Percentiles rank a stretch among this genome's conserved stretches.
Conservation (phyloP, 2,329 filamentous ascomycete species). For the Arachnomyces sp. region DNA sequence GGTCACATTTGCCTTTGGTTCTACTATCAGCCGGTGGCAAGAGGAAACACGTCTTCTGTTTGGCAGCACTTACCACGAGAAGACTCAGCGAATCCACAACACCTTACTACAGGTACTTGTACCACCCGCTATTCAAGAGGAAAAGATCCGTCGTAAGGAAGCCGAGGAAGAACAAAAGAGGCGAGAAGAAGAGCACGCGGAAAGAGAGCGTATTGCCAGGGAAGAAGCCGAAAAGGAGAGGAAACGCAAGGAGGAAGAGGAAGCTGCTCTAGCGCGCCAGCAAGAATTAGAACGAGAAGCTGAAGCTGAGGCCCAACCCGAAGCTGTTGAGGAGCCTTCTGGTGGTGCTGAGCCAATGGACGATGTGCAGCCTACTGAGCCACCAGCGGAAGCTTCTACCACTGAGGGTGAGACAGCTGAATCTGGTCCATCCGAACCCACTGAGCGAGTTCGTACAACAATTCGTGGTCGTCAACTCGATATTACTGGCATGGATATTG, state of each 20-base stretch:
- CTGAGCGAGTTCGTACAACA: constrained; percentile 64
- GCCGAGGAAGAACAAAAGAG: constrained; percentile 49
- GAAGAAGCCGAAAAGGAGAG: constrained; percentile 69
- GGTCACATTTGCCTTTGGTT: constrained; percentile 63
- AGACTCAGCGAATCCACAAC: constrained; percentile 59
- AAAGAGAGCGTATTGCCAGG: constrained; percentile 55
- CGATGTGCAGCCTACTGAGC: constrained; percentile 57
- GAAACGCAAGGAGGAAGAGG: constrained; percentile 59
- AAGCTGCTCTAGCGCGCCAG: constrained; percentile 49
- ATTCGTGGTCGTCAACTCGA: constrained; percentile 84
- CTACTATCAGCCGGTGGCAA: constrained; percentile 72
- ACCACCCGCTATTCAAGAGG: constrained; percentile 74
- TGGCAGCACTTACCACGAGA: constrained; percentile 60
- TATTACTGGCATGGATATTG: constrained; percentile 89
- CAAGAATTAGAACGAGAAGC: constrained; percentile 54
- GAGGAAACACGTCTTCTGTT: constrained; percentile 87
- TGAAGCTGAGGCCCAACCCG: constrained; percentile 35
- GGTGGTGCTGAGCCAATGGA: constrained; percentile 60
- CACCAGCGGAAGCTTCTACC: constrained; percentile 22
- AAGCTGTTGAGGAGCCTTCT: constrained; percentile 23
- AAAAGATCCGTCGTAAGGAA: constrained; percentile 61
- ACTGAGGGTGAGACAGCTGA: constrained; percentile 32
- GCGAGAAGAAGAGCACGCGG: constrained; percentile 56
- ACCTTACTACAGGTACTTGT: constrained; percentile 66
- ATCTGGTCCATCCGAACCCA: constrained; percentile 43